Percentiles rank a stretch among this genome's conserved stretches.
These are phyloP conservation scores for Tulasnella sp. DNA, from an alignment of 768 basidiomycete species.

Conservation along the genomic window DNA sequence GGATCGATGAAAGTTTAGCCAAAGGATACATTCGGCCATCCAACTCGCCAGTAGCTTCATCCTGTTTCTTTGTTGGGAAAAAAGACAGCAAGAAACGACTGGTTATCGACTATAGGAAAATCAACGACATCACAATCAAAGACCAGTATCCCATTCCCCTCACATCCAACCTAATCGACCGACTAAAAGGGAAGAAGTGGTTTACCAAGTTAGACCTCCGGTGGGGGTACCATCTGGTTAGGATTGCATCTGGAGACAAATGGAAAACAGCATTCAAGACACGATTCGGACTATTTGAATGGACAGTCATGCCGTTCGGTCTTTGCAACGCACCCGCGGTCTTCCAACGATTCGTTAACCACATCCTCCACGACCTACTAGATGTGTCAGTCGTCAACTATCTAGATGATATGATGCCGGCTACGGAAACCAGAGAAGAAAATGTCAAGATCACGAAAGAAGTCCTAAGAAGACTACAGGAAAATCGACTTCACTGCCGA, in stretches of 20 bases:
- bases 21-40: constrained; percentile 18
- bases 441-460: too few relatives aligned
- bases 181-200: constrained; percentile 12
- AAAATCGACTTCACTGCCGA: too few relatives aligned
- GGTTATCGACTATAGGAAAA: constrained; percentile 16
- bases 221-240: constrained; percentile 19
- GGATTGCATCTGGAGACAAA: constrained; percentile 20
- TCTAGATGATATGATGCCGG: constrained; percentile 21
- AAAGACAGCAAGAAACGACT: constrained; percentile 18
- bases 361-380: constrained; percentile 18
- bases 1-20: constrained; percentile 19
- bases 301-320: constrained; percentile 20
- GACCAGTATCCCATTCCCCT: constrained; percentile 17
- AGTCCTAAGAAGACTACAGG: too few relatives aligned
- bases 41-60: constrained; percentile 16
- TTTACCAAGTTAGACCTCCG: constrained; percentile 21
- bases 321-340: constrained; percentile 20
- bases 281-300: constrained; percentile 18
- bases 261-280: constrained; percentile 28
- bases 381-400: constrained; percentile 16
- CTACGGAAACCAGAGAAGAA: too few relatives aligned
- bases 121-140: constrained; percentile 17
- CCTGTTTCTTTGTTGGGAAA: constrained; percentile 22
- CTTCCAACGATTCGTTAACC: constrained; percentile 20
- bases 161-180: constrained; percentile 15